Percentiles rank a stretch among this genome's conserved stretches.
Evolutionary conservation across 192 early-diverging fungal genomes (phyloP).

Genomic region (Lunasporangiospora selenospora): DNA sequence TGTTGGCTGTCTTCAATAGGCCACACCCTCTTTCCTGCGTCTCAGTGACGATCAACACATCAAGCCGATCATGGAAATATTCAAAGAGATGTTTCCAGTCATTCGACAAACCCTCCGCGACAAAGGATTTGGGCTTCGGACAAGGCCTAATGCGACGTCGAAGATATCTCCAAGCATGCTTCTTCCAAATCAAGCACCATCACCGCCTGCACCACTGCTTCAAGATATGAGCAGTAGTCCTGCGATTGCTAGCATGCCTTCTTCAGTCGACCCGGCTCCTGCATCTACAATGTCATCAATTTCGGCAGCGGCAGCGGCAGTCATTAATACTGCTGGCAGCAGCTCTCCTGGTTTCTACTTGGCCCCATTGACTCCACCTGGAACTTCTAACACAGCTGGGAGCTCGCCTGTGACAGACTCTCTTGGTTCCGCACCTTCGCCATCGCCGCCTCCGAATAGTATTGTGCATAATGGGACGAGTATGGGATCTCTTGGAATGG

Average conservation of each 20-base stretch:
- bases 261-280: constrained; percentile 5
- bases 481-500: neutral
- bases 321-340: constrained; percentile 4
- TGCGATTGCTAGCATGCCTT: constrained; percentile 1
- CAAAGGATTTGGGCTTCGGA: constrained; percentile 43
- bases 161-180: constrained; percentile 32
- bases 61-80: constrained; percentile 41
- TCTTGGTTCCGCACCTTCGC: constrained; percentile 35
- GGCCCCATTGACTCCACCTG: constrained; percentile 41
- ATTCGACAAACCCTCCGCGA: constrained; percentile 39
- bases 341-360: constrained; percentile 30
- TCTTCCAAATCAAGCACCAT: constrained; percentile 9
- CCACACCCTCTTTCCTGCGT: constrained; percentile 15
- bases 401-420: constrained; percentile 38
- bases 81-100: constrained; percentile 48
- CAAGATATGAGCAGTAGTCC: constrained; percentile 3
- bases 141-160: constrained; percentile 34
- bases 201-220: constrained; percentile 7
- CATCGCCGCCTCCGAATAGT: constrained; percentile 20
- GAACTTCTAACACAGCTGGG: constrained; percentile 21
- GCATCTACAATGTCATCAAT: constrained; percentile 21
- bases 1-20: too few species aligned
- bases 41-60: constrained; percentile 33
- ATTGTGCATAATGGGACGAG: neutral
- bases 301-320: constrained; percentile 16